Evolutionary conservation across 2,329 filamentous ascomycete genomes (phyloP).

Genomic region (Lasiodiplodia theobromae): DNA sequence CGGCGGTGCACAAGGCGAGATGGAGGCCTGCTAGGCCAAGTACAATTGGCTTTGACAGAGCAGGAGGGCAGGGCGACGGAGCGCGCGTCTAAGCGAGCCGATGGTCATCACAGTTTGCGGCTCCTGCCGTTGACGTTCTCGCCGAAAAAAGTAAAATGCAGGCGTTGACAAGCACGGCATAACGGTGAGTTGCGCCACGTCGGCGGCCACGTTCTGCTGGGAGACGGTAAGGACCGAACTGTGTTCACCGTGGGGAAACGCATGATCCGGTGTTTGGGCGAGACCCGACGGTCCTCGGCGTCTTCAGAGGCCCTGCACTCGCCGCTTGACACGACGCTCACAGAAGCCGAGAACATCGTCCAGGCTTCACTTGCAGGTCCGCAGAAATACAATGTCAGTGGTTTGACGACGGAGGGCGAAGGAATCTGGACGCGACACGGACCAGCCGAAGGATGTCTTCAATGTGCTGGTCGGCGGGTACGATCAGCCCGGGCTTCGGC

Average conservation of each 20-base stretch:
- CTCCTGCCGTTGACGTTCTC: neutral
- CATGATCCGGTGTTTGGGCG: conserved; percentile 35
- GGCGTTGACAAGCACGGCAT: conserved; percentile 45
- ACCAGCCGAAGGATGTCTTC: conserved; percentile 52
- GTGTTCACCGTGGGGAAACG: conserved; percentile 39
- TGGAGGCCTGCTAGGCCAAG: conserved; percentile 51
- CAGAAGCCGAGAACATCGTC: conserved; percentile 8
- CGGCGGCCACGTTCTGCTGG: conserved; percentile 31
- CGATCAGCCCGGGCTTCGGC: conserved; percentile 48
- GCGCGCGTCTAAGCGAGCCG: conserved; percentile 48
- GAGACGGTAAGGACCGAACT: conserved; percentile 39
- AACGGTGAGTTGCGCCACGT: conserved; percentile 29
- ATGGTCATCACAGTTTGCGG: conserved; percentile 39
- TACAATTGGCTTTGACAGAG: conserved; percentile 48
- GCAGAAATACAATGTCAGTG: conserved; percentile 51
- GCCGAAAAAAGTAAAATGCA: conserved; percentile 30
- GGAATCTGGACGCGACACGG: conserved; percentile 52
- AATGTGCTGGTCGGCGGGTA: conserved; percentile 50
- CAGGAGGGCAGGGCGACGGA: conserved; percentile 47
- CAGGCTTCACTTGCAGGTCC: conserved; percentile 41
- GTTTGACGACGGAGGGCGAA: conserved; percentile 47
- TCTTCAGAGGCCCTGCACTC: conserved; percentile 48
- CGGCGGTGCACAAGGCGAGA: conserved; percentile 49
- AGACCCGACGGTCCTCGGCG: conserved; percentile 38
- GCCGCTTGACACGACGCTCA: conserved; percentile 39